These are phyloP conservation scores for Aphanomyces stellatus DNA, from an alignment of 352 stramenopile genomes.

Conservation along the genomic window DNA sequence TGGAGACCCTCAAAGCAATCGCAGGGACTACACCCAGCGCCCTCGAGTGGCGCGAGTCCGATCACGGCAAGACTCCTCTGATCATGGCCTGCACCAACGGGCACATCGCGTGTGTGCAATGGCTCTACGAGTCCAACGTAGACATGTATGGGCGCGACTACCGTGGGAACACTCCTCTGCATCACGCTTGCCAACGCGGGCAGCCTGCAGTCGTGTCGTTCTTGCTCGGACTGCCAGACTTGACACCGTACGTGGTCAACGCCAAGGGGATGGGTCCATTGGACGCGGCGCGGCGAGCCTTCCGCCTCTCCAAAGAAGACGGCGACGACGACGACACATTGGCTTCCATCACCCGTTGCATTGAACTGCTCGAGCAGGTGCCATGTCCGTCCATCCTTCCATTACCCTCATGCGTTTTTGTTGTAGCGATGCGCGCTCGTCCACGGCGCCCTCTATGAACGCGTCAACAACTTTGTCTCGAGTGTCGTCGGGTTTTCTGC, in stretches of 20 bases:
- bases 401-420: not conserved
- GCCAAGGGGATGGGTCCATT: slow-evolving; percentile 24
- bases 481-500: slow-evolving; percentile 25
- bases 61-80: slow-evolving; percentile 25
- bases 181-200: slow-evolving; percentile 24
- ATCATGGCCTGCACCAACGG: slow-evolving; percentile 24
- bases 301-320: slow-evolving; percentile 11
- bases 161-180: slow-evolving; percentile 31
- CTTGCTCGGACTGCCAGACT: slow-evolving; percentile 19
- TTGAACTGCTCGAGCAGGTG: slow-evolving; percentile 39
- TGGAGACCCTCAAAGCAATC: slow-evolving; percentile 16
- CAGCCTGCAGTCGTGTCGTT: slow-evolving; percentile 21
- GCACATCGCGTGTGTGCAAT: slow-evolving; percentile 17
- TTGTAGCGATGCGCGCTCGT: slow-evolving; percentile 27
- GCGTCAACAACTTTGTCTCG: slow-evolving; percentile 27
- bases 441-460: slow-evolving; percentile 29
- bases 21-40: slow-evolving; percentile 19
- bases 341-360: slow-evolving; percentile 23
- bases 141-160: slow-evolving; percentile 29
- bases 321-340: not conserved
- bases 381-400: not conserved
- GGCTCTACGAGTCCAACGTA: slow-evolving; percentile 22
- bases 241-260: slow-evolving; percentile 27
- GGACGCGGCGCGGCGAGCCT: slow-evolving; percentile 18
- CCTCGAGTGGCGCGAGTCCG: slow-evolving; percentile 29